These are phyloP conservation scores for Hericium erinaceus DNA, from an alignment of 768 basidiomycete species.

Conservation along the genomic window DNA sequence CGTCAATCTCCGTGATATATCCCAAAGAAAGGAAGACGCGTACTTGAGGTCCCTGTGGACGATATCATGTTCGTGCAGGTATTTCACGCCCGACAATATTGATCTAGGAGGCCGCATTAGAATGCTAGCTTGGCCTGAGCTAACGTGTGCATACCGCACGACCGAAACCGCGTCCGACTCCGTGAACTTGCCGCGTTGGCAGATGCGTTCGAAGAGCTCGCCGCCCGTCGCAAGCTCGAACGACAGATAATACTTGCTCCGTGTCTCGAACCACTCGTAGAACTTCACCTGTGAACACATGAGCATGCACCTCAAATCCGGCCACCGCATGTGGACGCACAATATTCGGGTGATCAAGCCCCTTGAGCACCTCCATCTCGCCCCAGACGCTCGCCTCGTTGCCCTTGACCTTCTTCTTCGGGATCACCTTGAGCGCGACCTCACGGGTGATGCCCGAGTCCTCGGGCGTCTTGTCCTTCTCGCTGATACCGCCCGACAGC, in stretches of 20 bases:
- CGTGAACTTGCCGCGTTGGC: slow-evolving; percentile 82
- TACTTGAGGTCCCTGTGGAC: slow-evolving; percentile 96
- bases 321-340: slow-evolving; percentile 32
- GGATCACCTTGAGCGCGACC: slow-evolving; percentile 83
- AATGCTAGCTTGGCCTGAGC: not conserved
- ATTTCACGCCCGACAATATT: slow-evolving; percentile 75
- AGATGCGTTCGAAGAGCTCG: slow-evolving; percentile 87
- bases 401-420: slow-evolving; percentile 92
- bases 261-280: slow-evolving; percentile 93
- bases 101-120: slow-evolving; percentile 37
- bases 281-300: slow-evolving; percentile 69
- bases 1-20: not conserved
- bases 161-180: slow-evolving; percentile 83
- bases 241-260: slow-evolving; percentile 89
- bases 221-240: slow-evolving; percentile 94
- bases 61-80: slow-evolving; percentile 86
- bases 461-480: slow-evolving; percentile 15
- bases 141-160: slow-evolving; percentile 41
- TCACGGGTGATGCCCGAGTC: slow-evolving; percentile 43
- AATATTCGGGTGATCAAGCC: slow-evolving; percentile 85
- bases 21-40: not conserved
- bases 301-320: not conserved
- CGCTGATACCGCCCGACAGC: not conserved
- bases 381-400: slow-evolving; percentile 83
- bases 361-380: slow-evolving; percentile 90